Percentiles rank a stretch among this genome's conserved stretches.
Evolutionary conservation across 305 asterid genomes (phyloP).

Genomic region (Fraxinus nigra): DNA sequence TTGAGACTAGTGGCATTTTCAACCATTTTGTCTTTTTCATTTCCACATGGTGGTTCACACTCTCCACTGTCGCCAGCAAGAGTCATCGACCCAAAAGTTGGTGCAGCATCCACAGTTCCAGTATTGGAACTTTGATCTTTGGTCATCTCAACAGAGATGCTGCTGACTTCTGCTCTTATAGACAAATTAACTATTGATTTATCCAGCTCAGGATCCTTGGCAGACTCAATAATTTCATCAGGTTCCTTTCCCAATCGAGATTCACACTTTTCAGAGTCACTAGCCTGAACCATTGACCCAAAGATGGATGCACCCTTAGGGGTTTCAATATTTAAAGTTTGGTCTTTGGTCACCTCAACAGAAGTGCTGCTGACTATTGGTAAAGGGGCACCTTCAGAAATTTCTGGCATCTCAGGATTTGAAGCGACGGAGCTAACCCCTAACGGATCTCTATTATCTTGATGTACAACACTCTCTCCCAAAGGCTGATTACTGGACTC

Average conservation of each 20-base stretch:
- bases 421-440: conserved; percentile 21
- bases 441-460: conserved; percentile 14
- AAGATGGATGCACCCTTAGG: conserved; percentile 20
- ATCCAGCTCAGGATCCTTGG: conserved; percentile 20
- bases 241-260: conserved; percentile 16
- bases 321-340: conserved; percentile 10
- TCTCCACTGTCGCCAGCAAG: conserved; percentile 22
- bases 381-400: conserved; percentile 25
- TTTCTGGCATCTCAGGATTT: conserved; percentile 16
- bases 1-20: conserved; percentile 22
- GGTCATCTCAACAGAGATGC: conserved; percentile 18
- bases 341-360: conserved; percentile 27
- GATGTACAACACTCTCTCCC: conserved; percentile 13
- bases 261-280: conserved; percentile 28
- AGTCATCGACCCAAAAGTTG: conserved; percentile 23
- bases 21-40: conserved; percentile 16
- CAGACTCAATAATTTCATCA: conserved; percentile 19
- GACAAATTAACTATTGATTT: conserved; percentile 27
- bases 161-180: conserved; percentile 18
- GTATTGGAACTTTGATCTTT: conserved; percentile 19
- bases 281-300: conserved; percentile 24
- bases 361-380: conserved; percentile 18
- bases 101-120: conserved; percentile 19
- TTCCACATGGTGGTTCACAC: conserved; percentile 21
- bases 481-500: conserved; percentile 21